Percentiles rank a stretch among this genome's conserved stretches.
phyloP scores from a whole-genome alignment of 768 basidiomycete genomes.

The Russula lepida region DNA sequence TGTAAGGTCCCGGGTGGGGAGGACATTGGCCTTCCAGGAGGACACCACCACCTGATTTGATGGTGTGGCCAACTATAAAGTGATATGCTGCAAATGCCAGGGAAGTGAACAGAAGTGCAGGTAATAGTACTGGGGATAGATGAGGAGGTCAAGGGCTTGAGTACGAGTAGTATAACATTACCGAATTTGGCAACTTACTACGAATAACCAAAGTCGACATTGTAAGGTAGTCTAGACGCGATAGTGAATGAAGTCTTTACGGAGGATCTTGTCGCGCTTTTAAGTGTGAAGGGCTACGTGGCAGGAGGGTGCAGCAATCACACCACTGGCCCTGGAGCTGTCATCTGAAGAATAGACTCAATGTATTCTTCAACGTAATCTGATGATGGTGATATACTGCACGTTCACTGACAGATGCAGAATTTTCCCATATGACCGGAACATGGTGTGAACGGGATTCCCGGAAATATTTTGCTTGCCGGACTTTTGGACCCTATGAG shows the following conservation, averaged over 20 bases:
- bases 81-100: slow-evolving; percentile 2
- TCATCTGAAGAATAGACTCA: no score
- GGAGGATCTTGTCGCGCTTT: no score
- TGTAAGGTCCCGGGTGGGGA: slow-evolving; percentile 13
- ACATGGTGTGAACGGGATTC: no score
- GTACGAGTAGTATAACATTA: background rate
- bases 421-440: no score
- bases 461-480: no score
- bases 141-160: background rate
- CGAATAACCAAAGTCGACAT: background rate
- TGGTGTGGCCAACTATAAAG: slow-evolving; percentile 10
- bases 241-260: background rate
- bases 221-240: background rate
- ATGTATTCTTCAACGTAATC: no score
- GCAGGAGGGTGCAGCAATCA: no score
- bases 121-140: slow-evolving; percentile 2
- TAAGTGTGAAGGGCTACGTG: no score
- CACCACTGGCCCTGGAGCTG: no score
- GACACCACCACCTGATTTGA: slow-evolving; percentile 9
- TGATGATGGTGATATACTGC: no score
- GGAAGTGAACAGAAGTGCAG: slow-evolving; percentile 8
- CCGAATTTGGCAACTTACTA: background rate
- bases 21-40: slow-evolving; percentile 1
- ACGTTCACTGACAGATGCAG: no score
- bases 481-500: no score